phyloP scores from a whole-genome alignment of 2,329 filamentous ascomycete genomes.

The Ceratocystis alfenasii region DNA sequence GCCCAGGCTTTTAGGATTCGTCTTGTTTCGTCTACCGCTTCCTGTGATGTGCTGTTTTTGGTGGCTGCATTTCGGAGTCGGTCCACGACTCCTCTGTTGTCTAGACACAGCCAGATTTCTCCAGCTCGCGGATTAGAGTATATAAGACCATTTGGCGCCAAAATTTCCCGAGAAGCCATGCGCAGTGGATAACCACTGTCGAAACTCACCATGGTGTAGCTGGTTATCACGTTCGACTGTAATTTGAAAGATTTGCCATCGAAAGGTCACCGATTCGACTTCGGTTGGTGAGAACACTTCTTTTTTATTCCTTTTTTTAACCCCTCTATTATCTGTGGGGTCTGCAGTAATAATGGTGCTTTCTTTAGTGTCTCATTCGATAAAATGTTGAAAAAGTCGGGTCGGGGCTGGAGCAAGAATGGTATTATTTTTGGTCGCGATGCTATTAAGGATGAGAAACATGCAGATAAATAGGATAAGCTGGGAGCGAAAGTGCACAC shows the following conservation, averaged over 20 bases:
- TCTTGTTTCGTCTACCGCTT: no score
- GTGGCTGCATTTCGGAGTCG: no score
- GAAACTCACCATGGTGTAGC: constrained; percentile 21
- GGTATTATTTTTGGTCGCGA: background rate
- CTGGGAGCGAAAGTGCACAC: background rate
- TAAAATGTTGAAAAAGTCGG: background rate
- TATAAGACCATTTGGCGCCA: no score
- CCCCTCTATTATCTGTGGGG: background rate
- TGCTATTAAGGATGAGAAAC: constrained; percentile 7
- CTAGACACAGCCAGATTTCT: no score
- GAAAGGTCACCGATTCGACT: constrained; percentile 21
- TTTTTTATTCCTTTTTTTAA: background rate
- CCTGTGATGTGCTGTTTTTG: no score
- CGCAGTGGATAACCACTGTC: constrained; percentile 16
- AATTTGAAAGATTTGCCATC: constrained; percentile 20
- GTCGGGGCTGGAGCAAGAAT: background rate
- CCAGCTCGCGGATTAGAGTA: no score
- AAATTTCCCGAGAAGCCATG: background rate
- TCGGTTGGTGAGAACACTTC: constrained; percentile 21
- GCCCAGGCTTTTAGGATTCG: no score
- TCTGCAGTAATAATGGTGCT: background rate
- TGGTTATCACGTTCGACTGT: constrained; percentile 22
- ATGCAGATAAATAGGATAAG: background rate
- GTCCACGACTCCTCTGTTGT: no score
- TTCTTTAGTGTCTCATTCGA: background rate